Evolutionary conservation across 148 eudicot genomes (phyloP).

Genomic region (Cornus florida): DNA sequence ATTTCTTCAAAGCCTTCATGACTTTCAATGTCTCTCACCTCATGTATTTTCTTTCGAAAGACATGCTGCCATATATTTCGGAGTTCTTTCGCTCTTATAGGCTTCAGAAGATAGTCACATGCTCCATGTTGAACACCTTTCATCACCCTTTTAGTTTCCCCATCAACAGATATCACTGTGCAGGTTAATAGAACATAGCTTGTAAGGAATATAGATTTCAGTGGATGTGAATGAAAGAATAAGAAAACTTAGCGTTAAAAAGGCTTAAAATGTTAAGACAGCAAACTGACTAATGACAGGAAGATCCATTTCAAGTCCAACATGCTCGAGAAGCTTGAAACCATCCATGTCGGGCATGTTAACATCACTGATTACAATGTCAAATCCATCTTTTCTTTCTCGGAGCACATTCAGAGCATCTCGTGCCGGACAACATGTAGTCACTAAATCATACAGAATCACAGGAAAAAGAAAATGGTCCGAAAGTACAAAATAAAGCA

Average conservation of each 20-base stretch:
- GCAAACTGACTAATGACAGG: slow-evolving; percentile 85
- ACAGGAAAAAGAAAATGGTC: slow-evolving; percentile 12
- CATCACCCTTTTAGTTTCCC: slow-evolving; percentile 95
- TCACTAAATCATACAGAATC: slow-evolving; percentile 53
- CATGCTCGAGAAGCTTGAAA: slow-evolving; percentile 94
- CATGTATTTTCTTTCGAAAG: slow-evolving; percentile 73
- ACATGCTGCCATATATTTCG: slow-evolving; percentile 99
- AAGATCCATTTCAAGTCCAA: slow-evolving; percentile 98
- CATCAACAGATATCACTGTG: slow-evolving; percentile 99
- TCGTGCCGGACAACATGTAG: slow-evolving; percentile 85
- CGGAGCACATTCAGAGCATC: slow-evolving; percentile 86
- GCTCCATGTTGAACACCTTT: slow-evolving; percentile 99
- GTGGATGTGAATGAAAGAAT: slow-evolving; percentile 9
- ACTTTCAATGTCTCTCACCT: slow-evolving; percentile 24
- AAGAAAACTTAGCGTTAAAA: background rate
- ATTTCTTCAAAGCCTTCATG: slow-evolving; percentile 58
- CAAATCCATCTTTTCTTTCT: slow-evolving; percentile 83
- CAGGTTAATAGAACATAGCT: slow-evolving; percentile 2
- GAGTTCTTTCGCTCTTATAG: slow-evolving; percentile 95
- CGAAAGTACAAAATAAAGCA: background rate
- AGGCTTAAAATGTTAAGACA: background rate
- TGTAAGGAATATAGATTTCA: background rate
- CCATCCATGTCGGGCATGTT: slow-evolving; percentile 99
- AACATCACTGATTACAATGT: slow-evolving; percentile 96
- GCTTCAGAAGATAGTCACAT: slow-evolving; percentile 93